phyloP scores from a whole-genome alignment of 306 rosid species.

The Prinsepia uniflora region DNA sequence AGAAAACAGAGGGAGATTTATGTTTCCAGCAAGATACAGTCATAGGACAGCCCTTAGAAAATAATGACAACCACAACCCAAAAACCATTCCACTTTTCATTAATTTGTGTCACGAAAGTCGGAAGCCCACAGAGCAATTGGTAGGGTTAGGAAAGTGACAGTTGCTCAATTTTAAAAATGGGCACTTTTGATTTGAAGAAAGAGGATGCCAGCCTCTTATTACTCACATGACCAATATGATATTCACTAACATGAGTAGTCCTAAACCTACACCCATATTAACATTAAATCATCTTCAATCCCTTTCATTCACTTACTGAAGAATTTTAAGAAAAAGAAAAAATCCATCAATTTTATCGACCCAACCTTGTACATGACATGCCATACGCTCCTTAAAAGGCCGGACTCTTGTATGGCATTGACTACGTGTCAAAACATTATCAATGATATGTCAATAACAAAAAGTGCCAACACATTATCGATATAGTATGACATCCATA shows the following conservation, averaged over 20 bases:
- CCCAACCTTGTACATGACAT: no score
- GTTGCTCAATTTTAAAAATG: background rate
- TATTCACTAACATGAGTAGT: background rate
- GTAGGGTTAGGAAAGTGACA: background rate
- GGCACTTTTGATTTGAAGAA: constrained; percentile 2
- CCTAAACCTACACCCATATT: background rate
- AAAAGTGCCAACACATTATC: no score
- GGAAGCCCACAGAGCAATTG: background rate
- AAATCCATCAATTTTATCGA: no score
- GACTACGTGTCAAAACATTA: no score
- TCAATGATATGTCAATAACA: no score
- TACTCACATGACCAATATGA: constrained; percentile 14
- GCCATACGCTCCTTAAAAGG: no score
- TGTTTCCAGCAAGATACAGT: background rate
- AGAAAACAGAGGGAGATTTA: background rate
- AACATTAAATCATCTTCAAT: constrained; percentile 4
- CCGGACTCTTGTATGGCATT: no score
- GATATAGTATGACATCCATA: no score
- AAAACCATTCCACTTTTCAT: background rate
- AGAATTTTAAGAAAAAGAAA: background rate
- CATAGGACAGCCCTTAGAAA: background rate
- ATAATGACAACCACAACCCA: background rate
- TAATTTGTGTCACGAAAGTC: constrained; percentile 1
- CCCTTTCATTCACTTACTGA: background rate
- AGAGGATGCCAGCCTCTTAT: constrained; percentile 2